These are phyloP conservation scores for Vitis rotundifolia DNA, from an alignment of 164 flowering plant genomes.

Conservation along the genomic window DNA sequence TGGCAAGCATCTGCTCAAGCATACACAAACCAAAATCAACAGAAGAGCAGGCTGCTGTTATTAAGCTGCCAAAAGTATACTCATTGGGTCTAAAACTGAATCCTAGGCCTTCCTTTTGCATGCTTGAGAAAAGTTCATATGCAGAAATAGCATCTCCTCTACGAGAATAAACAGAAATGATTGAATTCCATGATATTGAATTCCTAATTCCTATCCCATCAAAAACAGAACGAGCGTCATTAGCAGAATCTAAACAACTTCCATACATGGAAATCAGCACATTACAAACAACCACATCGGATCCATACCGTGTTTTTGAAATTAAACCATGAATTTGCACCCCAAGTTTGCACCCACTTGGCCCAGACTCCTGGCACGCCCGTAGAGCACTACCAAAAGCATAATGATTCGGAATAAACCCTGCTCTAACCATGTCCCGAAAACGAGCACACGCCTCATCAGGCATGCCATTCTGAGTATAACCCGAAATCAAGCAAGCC, in stretches of 20 bases:
- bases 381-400: constrained; percentile 67
- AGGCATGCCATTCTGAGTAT: constrained; percentile 42
- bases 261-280: constrained; percentile 83
- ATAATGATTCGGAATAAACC: constrained; percentile 51
- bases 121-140: constrained; percentile 52
- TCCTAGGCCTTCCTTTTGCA: constrained; percentile 48
- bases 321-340: constrained; percentile 71
- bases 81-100: constrained; percentile 54
- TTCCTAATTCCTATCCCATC: constrained; percentile 50
- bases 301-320: constrained; percentile 38
- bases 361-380: constrained; percentile 63
- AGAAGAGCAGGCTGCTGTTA: constrained; percentile 48
- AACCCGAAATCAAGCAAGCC: constrained; percentile 80
- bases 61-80: constrained; percentile 80
- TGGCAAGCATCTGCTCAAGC: constrained; percentile 70
- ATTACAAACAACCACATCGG: constrained; percentile 58
- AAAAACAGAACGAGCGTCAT: constrained; percentile 54
- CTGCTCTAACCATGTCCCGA: constrained; percentile 47
- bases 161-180: constrained; percentile 71
- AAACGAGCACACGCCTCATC: constrained; percentile 53
- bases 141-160: constrained; percentile 52
- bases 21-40: constrained; percentile 30
- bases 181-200: constrained; percentile 76
- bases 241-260: constrained; percentile 29
- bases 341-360: constrained; percentile 39